These are phyloP conservation scores for Paecilomyces fulvus DNA, from an alignment of 2,329 filamentous ascomycete species.

Conservation along the genomic window DNA sequence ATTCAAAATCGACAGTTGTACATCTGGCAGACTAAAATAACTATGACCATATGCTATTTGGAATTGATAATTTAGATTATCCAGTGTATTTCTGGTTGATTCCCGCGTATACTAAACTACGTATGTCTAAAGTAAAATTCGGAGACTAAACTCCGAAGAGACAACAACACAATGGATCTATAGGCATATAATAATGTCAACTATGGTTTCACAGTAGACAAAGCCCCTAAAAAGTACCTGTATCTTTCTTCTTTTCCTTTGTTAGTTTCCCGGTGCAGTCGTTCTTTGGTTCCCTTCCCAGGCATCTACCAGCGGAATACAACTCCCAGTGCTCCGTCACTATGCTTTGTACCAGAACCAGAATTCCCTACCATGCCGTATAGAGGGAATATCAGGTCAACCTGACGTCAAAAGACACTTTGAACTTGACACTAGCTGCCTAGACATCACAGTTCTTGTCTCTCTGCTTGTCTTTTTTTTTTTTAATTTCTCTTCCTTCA, in stretches of 20 bases:
- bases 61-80: no score
- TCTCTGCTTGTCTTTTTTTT: neutral
- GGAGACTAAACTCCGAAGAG: no score
- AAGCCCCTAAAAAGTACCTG: neutral
- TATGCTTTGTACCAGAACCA: neutral
- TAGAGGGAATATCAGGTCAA: neutral
- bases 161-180: no score
- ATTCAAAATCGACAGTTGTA: no score
- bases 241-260: neutral
- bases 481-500: neutral
- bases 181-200: no score
- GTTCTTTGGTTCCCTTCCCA: neutral
- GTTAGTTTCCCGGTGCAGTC: neutral
- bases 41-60: no score
- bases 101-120: no score
- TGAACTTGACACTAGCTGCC: neutral
- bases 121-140: no score
- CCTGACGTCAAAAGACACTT: neutral
- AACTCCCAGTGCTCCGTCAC: neutral
- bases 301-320: neutral
- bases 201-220: no score
- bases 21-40: no score
- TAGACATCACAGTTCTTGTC: neutral
- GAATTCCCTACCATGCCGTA: neutral
- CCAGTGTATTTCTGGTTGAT: no score